These are phyloP conservation scores for Amanita inopinata DNA, from an alignment of 768 basidiomycete genomes.

Conservation along the genomic window DNA sequence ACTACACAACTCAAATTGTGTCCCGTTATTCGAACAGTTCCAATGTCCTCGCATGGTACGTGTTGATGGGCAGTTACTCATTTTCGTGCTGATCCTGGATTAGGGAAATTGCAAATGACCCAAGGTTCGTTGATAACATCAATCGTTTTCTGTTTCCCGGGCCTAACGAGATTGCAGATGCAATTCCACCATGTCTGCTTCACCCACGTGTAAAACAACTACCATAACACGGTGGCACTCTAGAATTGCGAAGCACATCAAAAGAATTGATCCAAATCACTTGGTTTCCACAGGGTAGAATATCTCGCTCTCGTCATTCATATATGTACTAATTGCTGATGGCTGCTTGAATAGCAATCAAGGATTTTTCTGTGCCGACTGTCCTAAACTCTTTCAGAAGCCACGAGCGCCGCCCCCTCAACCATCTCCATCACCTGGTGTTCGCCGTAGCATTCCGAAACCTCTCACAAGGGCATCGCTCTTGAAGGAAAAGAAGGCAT, in stretches of 20 bases:
- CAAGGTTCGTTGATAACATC: conserved; percentile 31
- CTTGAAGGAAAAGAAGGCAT: conserved; percentile 37
- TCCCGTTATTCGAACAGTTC: conserved; percentile 45
- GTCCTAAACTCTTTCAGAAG: conserved; percentile 42
- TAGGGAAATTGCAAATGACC: conserved; percentile 62
- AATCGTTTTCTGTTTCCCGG: background rate
- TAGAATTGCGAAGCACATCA: conserved; percentile 33
- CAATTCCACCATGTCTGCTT: conserved; percentile 40
- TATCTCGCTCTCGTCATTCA: background rate
- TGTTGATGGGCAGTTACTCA: conserved; percentile 4
- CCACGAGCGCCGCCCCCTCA: conserved; percentile 28
- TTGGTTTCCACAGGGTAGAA: conserved; percentile 52
- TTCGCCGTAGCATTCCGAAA: conserved; percentile 25
- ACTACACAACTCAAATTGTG: conserved; percentile 46
- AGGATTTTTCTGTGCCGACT: conserved; percentile 51
- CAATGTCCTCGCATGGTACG: conserved; percentile 42
- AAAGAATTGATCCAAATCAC: conserved; percentile 48
- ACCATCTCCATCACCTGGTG: conserved; percentile 30
- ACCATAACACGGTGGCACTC: conserved; percentile 52
- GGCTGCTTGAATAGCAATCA: conserved; percentile 24
- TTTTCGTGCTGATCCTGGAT: background rate
- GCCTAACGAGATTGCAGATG: conserved; percentile 30
- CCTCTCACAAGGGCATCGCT: conserved; percentile 39
- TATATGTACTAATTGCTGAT: background rate
- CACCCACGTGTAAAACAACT: conserved; percentile 33